Evolutionary conservation across 371 early-diverging fungal genomes (phyloP), one percentile per base, ranked within the genome.

Genomic region (Lichtheimia hyalospora): DNA sequence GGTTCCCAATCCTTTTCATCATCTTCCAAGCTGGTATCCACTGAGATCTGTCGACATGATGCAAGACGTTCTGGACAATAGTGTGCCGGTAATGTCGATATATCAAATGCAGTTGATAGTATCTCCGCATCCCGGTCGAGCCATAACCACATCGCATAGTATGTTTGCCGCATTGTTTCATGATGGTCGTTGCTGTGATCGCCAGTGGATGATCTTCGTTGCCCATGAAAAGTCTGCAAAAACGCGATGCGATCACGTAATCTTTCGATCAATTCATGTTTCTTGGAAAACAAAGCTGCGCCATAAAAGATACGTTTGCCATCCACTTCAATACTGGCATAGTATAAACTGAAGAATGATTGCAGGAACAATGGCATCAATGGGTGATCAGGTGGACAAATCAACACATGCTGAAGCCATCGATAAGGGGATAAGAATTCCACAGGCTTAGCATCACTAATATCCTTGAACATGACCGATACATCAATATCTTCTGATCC

Each of bases 271-370:
- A 75, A 52, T 3, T 79, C 80, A 18, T 76, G 69, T 16, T 69
- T 74, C 27, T 78, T 79, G 23, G 64, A 65, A 44, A 88, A 77
- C 55, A 84, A 85, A 8, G 81, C 57, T 57, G 61, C 64, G 0
- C 87, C 89, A 49, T 81, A 82, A 43, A 75, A 73, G 0, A 73
- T 28, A n/a, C 56, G 57, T 16, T 60, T 58, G 4, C 54, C 66
- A 6, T 54, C 27, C 40, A 49, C 20, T 12, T 41, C 5, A 7
- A 66, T 49, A 40, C 68, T 74, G 24, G 72, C 80, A 67, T 81
- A 89, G 57, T 88, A 88, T 0, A 88, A 70, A n/a, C 75, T 70
- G 50, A 88, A 88, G 66, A 89, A 88, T 74, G 82, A 71, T 60
- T 90, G 89, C 55, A 82, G 71, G 52, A 76, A 79, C 12, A 87